Evolutionary conservation across 129 eudicot genomes (phyloP).

Genomic region (Artemisia annua): DNA sequence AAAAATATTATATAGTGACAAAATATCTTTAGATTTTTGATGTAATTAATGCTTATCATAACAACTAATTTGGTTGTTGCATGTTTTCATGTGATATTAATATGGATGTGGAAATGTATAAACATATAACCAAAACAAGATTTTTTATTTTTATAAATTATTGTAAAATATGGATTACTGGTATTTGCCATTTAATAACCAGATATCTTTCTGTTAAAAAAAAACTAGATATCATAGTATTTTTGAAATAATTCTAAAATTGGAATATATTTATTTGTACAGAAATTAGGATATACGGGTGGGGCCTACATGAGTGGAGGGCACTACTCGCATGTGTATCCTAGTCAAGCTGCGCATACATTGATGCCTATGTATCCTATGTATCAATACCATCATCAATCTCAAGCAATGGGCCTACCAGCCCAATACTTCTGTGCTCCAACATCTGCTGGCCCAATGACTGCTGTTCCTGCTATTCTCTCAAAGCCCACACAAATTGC

Average conservation of each 20-base stretch:
- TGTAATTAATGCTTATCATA: too few species aligned
- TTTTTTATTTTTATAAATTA: not conserved
- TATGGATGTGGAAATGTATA: too few species aligned
- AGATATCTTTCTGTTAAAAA: too few species aligned
- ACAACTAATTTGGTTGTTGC: too few species aligned
- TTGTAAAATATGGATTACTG: not conserved
- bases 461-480: conserved; percentile 56
- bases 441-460: conserved; percentile 55
- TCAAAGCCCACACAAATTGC: conserved; percentile 81
- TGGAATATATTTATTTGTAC: conserved; percentile 8
- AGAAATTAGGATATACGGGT: conserved; percentile 73
- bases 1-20: too few species aligned
- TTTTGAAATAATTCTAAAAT: not conserved
- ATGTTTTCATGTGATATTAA: not conserved
- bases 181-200: not conserved
- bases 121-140: not conserved
- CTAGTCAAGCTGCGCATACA: conserved; percentile 60
- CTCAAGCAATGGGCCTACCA: conserved; percentile 90
- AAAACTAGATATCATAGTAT: not conserved
- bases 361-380: conserved; percentile 88
- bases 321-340: conserved; percentile 67
- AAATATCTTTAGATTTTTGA: too few species aligned
- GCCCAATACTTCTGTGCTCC: conserved; percentile 63
- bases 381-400: conserved; percentile 58
- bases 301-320: conserved; percentile 92